phyloP scores from a whole-genome alignment of 192 early-diverging fungal species.

The Backusella parvicylindrica region DNA sequence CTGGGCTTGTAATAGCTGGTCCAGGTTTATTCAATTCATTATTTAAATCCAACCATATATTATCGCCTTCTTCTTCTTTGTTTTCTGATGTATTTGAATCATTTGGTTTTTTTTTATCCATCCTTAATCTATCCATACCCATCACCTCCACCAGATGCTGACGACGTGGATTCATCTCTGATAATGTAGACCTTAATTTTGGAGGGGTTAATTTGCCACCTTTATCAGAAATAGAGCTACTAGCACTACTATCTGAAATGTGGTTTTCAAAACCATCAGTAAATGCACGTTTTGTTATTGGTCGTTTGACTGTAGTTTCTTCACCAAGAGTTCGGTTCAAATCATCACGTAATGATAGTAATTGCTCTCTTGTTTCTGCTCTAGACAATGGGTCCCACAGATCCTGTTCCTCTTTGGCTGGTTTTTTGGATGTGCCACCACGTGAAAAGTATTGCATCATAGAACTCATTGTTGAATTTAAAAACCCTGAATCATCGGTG shows the following conservation, averaged over 20 bases:
- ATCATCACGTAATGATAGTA: constrained; percentile 19
- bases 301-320: background rate
- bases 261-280: background rate
- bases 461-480: background rate
- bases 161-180: background rate
- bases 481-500: background rate
- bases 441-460: background rate
- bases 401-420: background rate
- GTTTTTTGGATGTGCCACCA: background rate
- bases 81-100: background rate
- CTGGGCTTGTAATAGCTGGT: constrained; percentile 19
- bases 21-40: constrained; percentile 32
- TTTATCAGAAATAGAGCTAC: background rate
- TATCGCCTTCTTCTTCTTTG: background rate
- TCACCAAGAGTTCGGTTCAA: background rate
- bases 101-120: background rate
- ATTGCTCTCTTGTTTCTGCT: constrained; percentile 12
- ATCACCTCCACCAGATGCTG: constrained; percentile 35
- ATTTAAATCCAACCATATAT: constrained; percentile 24
- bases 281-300: background rate
- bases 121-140: constrained; percentile 22
- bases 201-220: background rate
- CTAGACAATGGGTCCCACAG: constrained; percentile 16
- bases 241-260: background rate
- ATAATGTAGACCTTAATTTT: background rate